phyloP scores from a whole-genome alignment of 345 rosid species.

The Hibiscus trionum region DNA sequence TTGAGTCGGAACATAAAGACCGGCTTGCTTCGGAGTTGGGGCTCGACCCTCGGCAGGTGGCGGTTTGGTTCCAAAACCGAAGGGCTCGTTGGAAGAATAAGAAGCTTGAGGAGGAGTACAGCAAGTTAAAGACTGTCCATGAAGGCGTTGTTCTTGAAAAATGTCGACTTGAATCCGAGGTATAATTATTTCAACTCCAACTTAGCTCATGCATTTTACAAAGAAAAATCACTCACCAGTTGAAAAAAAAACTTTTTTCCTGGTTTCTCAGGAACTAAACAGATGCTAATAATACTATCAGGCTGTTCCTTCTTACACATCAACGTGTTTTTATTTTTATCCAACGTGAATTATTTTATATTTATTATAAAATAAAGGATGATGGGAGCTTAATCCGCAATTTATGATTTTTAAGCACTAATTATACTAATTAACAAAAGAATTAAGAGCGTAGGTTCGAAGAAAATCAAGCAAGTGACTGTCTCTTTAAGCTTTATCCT shows the following conservation, averaged over 20 bases:
- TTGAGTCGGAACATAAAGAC: constrained; percentile 80
- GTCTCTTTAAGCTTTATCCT: constrained; percentile 1
- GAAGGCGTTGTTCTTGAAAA: constrained; percentile 48
- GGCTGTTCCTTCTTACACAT: no score
- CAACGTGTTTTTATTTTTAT: background rate
- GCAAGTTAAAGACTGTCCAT: constrained; percentile 42
- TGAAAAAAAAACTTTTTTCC: background rate
- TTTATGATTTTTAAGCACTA: constrained; percentile 2
- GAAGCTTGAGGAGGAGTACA: constrained; percentile 79
- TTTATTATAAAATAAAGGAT: background rate
- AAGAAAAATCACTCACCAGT: background rate
- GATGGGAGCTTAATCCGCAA: background rate
- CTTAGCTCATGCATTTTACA: background rate
- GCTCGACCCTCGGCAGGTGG: constrained; percentile 89
- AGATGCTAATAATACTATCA: background rate
- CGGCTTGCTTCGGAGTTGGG: constrained; percentile 71
- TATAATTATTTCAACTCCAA: constrained; percentile 9
- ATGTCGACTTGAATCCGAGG: constrained; percentile 75
- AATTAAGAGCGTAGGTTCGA: background rate
- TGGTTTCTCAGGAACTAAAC: constrained; percentile 19
- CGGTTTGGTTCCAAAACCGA: constrained; percentile 97
- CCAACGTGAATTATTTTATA: background rate
- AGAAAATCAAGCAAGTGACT: background rate
- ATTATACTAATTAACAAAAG: background rate
- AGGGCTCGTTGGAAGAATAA: constrained; percentile 91